phyloP scores from a whole-genome alignment of 441 rosid genomes.

The Pelargonium myrrhifolium region DNA sequence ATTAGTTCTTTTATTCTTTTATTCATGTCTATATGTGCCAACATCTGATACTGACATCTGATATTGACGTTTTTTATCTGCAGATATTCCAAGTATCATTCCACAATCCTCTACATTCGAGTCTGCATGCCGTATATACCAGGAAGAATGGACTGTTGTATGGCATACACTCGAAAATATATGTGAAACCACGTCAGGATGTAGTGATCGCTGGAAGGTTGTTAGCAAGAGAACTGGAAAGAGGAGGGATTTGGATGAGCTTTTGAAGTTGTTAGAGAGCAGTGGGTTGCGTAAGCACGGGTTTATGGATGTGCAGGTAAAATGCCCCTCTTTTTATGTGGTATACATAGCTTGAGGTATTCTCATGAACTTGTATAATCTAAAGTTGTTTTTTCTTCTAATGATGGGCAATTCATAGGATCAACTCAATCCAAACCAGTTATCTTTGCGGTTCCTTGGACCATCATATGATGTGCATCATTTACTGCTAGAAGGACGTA shows the following conservation, averaged over 20 bases:
- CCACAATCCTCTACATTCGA: constrained; percentile 21
- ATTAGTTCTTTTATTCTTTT: not conserved
- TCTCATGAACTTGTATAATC: not conserved
- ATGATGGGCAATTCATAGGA: constrained; percentile 31
- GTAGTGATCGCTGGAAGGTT: constrained; percentile 69
- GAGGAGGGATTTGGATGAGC: constrained; percentile 67
- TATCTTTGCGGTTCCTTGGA: constrained; percentile 56
- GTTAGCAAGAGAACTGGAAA: constrained; percentile 49
- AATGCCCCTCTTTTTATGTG: not conserved
- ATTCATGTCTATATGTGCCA: not conserved
- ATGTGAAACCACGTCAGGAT: constrained; percentile 37
- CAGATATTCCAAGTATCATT: constrained; percentile 31
- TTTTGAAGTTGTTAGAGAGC: constrained; percentile 65
- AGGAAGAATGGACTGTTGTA: constrained; percentile 46
- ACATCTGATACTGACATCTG: no score
- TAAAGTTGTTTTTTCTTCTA: constrained; percentile 13
- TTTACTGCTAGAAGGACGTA: constrained; percentile 44
- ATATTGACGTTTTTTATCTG: constrained; percentile 23
- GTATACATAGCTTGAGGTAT: not conserved
- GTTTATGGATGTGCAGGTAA: constrained; percentile 61
- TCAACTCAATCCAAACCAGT: constrained; percentile 37
- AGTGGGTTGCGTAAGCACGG: constrained; percentile 78
- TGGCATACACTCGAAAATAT: constrained; percentile 49
- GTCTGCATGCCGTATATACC: constrained; percentile 28
- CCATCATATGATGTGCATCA: constrained; percentile 65